phyloP scores from a whole-genome alignment of 257 asterid species.

The Henckelia pumila region DNA sequence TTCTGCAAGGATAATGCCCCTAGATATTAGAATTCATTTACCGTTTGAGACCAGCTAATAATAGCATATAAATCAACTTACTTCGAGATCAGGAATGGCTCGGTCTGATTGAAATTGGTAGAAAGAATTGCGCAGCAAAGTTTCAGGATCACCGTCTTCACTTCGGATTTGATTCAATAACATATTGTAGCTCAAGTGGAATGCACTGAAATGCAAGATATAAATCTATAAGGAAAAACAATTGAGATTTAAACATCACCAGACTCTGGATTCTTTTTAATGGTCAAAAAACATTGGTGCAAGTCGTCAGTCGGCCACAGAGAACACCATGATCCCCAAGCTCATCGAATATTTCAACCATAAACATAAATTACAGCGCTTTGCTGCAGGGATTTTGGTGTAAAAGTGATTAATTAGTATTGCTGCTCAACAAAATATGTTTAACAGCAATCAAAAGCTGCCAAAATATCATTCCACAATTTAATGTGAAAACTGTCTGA shows the following conservation, averaged over 20 bases:
- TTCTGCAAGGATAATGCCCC: constrained; percentile 48
- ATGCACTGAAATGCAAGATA: constrained; percentile 64
- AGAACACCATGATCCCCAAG: neutral
- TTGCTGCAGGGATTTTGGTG: constrained; percentile 17
- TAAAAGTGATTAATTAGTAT: constrained; percentile 5
- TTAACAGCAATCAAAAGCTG: constrained; percentile 5
- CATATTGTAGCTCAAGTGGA: constrained; percentile 96
- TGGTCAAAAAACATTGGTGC: constrained; percentile 6
- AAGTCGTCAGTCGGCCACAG: constrained; percentile 1
- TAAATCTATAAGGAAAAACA: constrained; percentile 15
- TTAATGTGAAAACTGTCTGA: constrained; percentile 10
- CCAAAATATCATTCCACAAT: neutral
- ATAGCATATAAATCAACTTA: constrained; percentile 31
- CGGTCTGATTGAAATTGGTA: constrained; percentile 96
- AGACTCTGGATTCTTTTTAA: neutral
- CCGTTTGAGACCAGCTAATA: constrained; percentile 10
- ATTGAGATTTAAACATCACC: constrained; percentile 12
- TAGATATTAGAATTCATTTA: constrained; percentile 20
- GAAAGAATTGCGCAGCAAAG: constrained; percentile 88
- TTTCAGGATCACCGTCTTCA: constrained; percentile 95
- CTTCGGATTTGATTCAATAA: constrained; percentile 91
- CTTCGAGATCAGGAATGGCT: constrained; percentile 93
- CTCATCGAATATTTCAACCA: constrained; percentile 18
- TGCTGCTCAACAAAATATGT: neutral
- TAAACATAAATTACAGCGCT: constrained; percentile 14